Conservation (phyloP, 768 basidiomycete genomes). For the Phaffia australis region DNA sequence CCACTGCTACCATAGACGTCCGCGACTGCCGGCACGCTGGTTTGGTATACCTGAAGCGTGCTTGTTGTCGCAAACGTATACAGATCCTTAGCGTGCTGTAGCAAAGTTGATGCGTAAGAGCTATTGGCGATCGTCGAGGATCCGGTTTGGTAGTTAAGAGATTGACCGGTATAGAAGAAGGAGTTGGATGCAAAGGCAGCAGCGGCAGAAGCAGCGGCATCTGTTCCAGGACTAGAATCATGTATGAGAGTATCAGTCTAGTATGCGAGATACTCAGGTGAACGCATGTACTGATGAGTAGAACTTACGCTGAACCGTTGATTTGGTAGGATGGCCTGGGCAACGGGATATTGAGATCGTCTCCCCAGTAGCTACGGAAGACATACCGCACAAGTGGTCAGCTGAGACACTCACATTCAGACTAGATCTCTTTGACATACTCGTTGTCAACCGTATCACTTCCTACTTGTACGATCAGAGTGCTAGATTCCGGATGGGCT, state of each 20-base stretch:
- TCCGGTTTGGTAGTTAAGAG: conserved; percentile 38
- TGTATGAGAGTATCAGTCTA: conserved; percentile 5
- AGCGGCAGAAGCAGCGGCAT: conserved; percentile 70
- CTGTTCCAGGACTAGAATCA: conserved; percentile 61
- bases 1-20: conserved; percentile 58
- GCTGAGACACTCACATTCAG: not conserved
- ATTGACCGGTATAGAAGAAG: conserved; percentile 57
- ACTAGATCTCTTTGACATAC: not conserved
- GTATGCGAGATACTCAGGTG: not conserved
- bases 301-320: conserved; percentile 50
- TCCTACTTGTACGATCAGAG: conserved; percentile 67
- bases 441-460: conserved; percentile 41
- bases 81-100: conserved; percentile 62
- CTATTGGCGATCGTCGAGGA: conserved; percentile 61
- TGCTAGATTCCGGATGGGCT: conserved; percentile 64
- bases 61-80: conserved; percentile 64
- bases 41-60: conserved; percentile 32
- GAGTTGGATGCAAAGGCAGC: conserved; percentile 83
- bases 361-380: conserved; percentile 77
- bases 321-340: conserved; percentile 68
- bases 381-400: not conserved
- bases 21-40: conserved; percentile 54
- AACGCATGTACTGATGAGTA: not conserved
- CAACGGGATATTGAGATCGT: conserved; percentile 59
- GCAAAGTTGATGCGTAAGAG: conserved; percentile 58